A percentile compares a stretch with the other conserved stretches of the same genome.
Evolutionary conservation across 83 land plant species (phyloP).

Genomic region (Picea abies): DNA sequence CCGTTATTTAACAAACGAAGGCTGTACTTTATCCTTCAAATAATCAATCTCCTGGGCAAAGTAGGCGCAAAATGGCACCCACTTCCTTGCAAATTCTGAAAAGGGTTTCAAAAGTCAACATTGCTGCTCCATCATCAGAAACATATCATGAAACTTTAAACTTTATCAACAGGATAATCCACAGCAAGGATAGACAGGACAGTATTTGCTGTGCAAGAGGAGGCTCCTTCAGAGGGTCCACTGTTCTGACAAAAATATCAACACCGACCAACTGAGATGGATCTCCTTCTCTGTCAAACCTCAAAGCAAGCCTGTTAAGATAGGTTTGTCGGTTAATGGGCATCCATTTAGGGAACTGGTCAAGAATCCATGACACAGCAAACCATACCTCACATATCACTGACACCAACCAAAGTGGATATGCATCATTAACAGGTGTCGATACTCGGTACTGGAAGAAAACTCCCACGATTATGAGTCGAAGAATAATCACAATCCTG

Average conservation of each 20-base stretch:
- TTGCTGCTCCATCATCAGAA: slow-evolving; percentile 41
- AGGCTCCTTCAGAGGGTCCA: slow-evolving; percentile 45
- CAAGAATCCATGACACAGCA: slow-evolving; percentile 80
- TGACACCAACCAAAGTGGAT: slow-evolving; percentile 67
- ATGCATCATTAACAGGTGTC: slow-evolving; percentile 73
- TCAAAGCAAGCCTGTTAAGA: slow-evolving; percentile 67
- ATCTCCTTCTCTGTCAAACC: slow-evolving; percentile 61
- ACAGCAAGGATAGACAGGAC: slow-evolving; percentile 46
- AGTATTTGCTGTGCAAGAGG: slow-evolving; percentile 41
- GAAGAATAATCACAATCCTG: slow-evolving; percentile 70
- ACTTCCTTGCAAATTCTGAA: slow-evolving; percentile 37
- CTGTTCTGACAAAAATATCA: slow-evolving; percentile 46
- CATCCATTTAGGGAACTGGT: slow-evolving; percentile 82
- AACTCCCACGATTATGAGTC: slow-evolving; percentile 70
- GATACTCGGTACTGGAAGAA: slow-evolving; percentile 72
- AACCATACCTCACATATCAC: slow-evolving; percentile 82
- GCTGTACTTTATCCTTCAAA: too few relatives aligned
- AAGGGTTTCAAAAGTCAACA: slow-evolving; percentile 43
- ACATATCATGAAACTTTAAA: slow-evolving; percentile 48
- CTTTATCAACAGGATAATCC: slow-evolving; percentile 35
- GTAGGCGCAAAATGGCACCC: slow-evolving; percentile 37
- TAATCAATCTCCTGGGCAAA: too few relatives aligned
- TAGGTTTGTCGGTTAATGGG: slow-evolving; percentile 65
- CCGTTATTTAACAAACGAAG: too few relatives aligned
- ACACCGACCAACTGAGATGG: slow-evolving; percentile 62